A percentile compares a stretch with the other conserved stretches of the same genome.
Evolutionary conservation across 768 basidiomycete species (phyloP).

Genomic region (Lactarius sanguifluus): DNA sequence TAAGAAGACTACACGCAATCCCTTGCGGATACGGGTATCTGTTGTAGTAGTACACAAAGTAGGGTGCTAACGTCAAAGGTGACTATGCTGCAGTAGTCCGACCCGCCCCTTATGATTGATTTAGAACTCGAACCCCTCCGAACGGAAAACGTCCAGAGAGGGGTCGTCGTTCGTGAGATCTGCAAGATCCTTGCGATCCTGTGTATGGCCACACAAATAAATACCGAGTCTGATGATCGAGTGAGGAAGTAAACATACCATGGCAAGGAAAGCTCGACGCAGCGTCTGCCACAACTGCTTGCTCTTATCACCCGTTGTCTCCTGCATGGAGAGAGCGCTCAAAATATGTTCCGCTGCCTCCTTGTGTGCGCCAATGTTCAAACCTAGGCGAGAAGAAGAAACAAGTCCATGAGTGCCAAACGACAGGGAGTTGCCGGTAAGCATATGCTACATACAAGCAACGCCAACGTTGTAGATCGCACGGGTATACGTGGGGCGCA

Average conservation of each 20-base stretch:
- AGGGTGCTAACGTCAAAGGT: neutral
- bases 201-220: constrained; percentile 12
- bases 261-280: constrained; percentile 70
- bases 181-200: constrained; percentile 83
- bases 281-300: constrained; percentile 91
- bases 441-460: constrained; percentile 66
- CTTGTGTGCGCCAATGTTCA: constrained; percentile 93
- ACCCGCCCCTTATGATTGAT: neutral
- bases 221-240: constrained; percentile 2
- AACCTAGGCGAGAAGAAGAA: constrained; percentile 48
- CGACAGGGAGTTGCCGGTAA: constrained; percentile 6
- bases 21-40: constrained; percentile 15
- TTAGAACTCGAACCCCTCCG: constrained; percentile 88
- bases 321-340: constrained; percentile 78
- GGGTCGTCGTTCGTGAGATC: constrained; percentile 66
- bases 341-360: constrained; percentile 97
- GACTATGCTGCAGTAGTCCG: neutral
- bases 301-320: constrained; percentile 67
- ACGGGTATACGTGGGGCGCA: constrained; percentile 94
- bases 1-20: neutral
- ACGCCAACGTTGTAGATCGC: constrained; percentile 99
- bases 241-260: constrained; percentile 53
- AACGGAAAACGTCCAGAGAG: constrained; percentile 70
- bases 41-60: constrained; percentile 3
- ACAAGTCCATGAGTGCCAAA: constrained; percentile 17